Conservation (phyloP, 768 basidiomycete species). For the Auriculariales sp. region DNA sequence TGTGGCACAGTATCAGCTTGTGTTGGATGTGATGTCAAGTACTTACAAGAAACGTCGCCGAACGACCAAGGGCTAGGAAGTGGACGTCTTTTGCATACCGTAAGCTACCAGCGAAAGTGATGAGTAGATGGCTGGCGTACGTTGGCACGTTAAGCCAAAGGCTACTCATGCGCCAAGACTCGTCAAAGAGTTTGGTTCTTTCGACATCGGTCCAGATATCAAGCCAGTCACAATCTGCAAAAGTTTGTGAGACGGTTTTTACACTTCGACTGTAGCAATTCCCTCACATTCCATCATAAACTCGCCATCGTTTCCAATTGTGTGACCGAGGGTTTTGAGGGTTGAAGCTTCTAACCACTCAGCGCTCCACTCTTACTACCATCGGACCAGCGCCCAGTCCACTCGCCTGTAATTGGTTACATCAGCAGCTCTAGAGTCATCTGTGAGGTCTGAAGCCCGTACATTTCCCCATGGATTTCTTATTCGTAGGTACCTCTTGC, state of each 20-base stretch:
- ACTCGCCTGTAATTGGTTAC: conserved; percentile 17
- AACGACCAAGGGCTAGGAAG: conserved; percentile 34
- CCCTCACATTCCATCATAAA: conserved; percentile 33
- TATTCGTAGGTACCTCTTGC: conserved; percentile 32
- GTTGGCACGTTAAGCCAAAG: conserved; percentile 36
- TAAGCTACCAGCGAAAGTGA: background rate
- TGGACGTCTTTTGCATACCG: conserved; percentile 21
- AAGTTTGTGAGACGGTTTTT: too few relatives aligned
- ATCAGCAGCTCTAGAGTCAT: too few relatives aligned
- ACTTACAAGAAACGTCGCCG: conserved; percentile 39
- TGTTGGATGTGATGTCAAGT: background rate
- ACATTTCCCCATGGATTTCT: conserved; percentile 41
- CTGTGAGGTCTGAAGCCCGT: too few relatives aligned
- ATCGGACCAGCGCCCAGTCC: conserved; percentile 37
- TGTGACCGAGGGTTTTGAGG: conserved; percentile 26
- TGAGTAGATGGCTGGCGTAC: conserved; percentile 26
- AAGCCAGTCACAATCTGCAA: too few relatives aligned
- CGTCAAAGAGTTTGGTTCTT: conserved; percentile 30
- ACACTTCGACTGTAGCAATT: too few relatives aligned
- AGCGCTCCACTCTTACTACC: conserved; percentile 42
- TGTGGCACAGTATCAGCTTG: conserved; percentile 9
- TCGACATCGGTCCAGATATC: conserved; percentile 27
- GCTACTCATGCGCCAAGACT: conserved; percentile 30
- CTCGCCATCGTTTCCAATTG: conserved; percentile 36
- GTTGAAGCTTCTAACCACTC: conserved; percentile 36